Percentiles rank a stretch among this genome's conserved stretches.
phyloP scores from a whole-genome alignment of 2,329 filamentous ascomycete genomes.

The Bimuria novae-zelandiae region DNA sequence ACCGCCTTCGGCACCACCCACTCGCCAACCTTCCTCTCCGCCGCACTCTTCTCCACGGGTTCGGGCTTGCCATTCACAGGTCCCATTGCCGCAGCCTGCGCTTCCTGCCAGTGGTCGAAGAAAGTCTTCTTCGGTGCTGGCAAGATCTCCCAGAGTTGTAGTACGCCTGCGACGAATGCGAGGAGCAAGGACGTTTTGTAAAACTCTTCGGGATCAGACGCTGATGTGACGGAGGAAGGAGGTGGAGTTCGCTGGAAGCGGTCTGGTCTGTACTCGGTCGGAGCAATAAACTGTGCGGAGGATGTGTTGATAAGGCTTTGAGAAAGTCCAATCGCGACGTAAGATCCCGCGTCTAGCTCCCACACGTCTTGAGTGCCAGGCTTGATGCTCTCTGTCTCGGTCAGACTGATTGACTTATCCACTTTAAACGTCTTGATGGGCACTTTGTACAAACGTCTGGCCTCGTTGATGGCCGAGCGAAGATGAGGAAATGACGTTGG shows the following conservation, averaged over 20 bases:
- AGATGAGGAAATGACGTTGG: slow-evolving; percentile 30
- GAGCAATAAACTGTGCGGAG: slow-evolving; percentile 23
- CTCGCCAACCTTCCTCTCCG: slow-evolving; percentile 29
- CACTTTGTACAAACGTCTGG: slow-evolving; percentile 36
- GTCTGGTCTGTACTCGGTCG: slow-evolving; percentile 31
- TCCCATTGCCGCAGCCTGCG: slow-evolving; percentile 32
- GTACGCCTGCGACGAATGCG: slow-evolving; percentile 37
- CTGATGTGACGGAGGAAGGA: slow-evolving; percentile 22
- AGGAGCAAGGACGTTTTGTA: slow-evolving; percentile 32
- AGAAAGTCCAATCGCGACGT: slow-evolving; percentile 39
- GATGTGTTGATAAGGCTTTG: slow-evolving; percentile 38
- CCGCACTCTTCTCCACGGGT: slow-evolving; percentile 13
- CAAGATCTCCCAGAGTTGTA: slow-evolving; percentile 42
- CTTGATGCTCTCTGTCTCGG: slow-evolving; percentile 21
- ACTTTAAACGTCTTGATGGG: slow-evolving; percentile 26
- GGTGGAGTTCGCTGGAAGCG: slow-evolving; percentile 27
- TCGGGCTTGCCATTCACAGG: slow-evolving; percentile 15
- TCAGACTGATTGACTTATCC: slow-evolving; percentile 26
- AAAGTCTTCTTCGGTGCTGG: slow-evolving; percentile 41
- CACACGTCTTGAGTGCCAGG: slow-evolving; percentile 29
- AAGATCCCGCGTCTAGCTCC: slow-evolving; percentile 31
- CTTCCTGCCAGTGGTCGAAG: slow-evolving; percentile 39
- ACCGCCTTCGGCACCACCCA: slow-evolving; percentile 59
- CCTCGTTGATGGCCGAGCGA: slow-evolving; percentile 37
- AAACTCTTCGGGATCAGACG: slow-evolving; percentile 18